A percentile compares a stretch with the other conserved stretches of the same genome.
These are phyloP conservation scores for Lepidium campestre DNA, from an alignment of 441 rosid genomes.

Conservation along the genomic window DNA sequence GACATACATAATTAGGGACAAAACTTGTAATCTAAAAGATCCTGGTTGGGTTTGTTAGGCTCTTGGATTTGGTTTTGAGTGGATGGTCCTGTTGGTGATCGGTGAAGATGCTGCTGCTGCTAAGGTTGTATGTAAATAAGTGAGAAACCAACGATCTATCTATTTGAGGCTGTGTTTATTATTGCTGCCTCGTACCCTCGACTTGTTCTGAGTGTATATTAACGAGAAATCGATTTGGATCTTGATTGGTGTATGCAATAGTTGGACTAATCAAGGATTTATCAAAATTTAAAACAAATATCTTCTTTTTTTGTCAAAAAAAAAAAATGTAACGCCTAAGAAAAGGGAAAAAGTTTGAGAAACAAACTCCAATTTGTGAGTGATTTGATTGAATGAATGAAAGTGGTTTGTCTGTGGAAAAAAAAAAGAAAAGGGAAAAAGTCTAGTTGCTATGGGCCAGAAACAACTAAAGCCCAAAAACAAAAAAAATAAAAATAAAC, in stretches of 20 bases:
- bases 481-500: too few relatives aligned
- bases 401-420: too few relatives aligned
- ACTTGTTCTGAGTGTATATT: not conserved
- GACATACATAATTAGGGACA: slow-evolving; percentile 10
- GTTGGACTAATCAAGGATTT: not conserved
- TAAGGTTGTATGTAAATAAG: slow-evolving; percentile 22
- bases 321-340: too few relatives aligned
- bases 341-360: too few relatives aligned
- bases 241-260: not conserved
- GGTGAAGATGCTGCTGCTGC: not conserved
- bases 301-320: too few relatives aligned
- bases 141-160: slow-evolving; percentile 19
- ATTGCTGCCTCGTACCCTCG: slow-evolving; percentile 8
- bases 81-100: slow-evolving; percentile 2
- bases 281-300: too few relatives aligned
- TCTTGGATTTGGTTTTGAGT: slow-evolving; percentile 14
- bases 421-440: too few relatives aligned
- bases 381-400: too few relatives aligned
- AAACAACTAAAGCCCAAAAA: too few relatives aligned
- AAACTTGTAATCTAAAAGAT: slow-evolving; percentile 17
- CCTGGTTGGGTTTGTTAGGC: slow-evolving; percentile 6
- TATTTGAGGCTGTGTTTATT: slow-evolving; percentile 16
- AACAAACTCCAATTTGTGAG: too few relatives aligned
- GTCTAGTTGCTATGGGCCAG: too few relatives aligned
- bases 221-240: slow-evolving; percentile 4